Evolutionary conservation across 2,329 filamentous ascomycete species (phyloP).

Genomic region (Mycogone perniciosa): DNA sequence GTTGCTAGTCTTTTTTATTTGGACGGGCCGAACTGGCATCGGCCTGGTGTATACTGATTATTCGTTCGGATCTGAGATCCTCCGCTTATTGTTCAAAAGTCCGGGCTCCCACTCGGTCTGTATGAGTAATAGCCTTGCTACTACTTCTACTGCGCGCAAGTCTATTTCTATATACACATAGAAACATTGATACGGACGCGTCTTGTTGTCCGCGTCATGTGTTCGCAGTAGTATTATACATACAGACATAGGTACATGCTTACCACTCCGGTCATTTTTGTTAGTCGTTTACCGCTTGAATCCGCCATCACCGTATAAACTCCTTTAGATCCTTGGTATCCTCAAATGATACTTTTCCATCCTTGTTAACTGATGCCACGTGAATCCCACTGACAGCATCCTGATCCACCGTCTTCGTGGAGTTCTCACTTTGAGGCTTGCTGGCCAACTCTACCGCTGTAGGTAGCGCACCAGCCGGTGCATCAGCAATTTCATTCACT

Average conservation of each 20-base stretch:
- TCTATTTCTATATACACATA: too few species aligned
- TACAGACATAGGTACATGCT: neutral
- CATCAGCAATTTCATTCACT: conserved; percentile 83
- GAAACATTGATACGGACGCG: too few species aligned
- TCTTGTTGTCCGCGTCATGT: neutral
- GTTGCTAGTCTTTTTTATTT: too few species aligned
- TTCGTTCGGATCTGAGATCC: too few species aligned
- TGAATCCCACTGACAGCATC: conserved; percentile 41
- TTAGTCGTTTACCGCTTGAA: neutral
- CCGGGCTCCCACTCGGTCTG: too few species aligned
- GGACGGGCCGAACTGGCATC: too few species aligned
- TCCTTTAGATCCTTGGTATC: conserved; percentile 53
- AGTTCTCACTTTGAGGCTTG: conserved; percentile 18
- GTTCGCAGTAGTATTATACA: neutral
- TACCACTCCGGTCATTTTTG: neutral
- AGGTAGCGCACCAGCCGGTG: conserved; percentile 64
- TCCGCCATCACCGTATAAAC: conserved; percentile 37
- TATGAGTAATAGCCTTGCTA: too few species aligned
- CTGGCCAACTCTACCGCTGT: conserved; percentile 48
- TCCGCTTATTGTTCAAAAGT: too few species aligned
- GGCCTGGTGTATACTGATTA: too few species aligned
- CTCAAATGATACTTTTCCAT: conserved; percentile 62
- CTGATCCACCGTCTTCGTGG: conserved; percentile 17
- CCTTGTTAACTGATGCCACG: conserved; percentile 49
- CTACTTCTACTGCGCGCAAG: too few species aligned